Evolutionary conservation across 768 basidiomycete genomes (phyloP), one percentile per base, ranked within the genome.

Genomic region (Tulasnella sp.): DNA sequence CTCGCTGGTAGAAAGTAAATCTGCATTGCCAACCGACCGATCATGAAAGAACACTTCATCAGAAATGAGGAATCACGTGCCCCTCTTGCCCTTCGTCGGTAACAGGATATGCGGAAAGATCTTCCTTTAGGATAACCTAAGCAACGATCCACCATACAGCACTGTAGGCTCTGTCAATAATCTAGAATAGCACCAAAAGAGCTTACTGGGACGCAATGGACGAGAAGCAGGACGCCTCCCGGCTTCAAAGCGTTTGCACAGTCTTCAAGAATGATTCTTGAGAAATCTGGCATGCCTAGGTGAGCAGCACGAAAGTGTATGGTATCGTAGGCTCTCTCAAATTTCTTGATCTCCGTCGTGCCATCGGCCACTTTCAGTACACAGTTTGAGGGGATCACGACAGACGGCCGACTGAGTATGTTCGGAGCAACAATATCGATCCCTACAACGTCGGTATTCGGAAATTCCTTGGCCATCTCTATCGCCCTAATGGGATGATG

Each of bases 371-470:
- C 64, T 29, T 72, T 62, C 39, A 72, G 62, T 12, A 59, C 34
- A 36, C 71, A 72, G 36, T 63, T 63, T 37, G 62, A 26, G 8
- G 59, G 63, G 26, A 72, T 41, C 5, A 37, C 26, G 32, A 17
- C 35, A 7, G 34, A 34, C 16, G 36, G 26, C 5, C 19, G 36
- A 26, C 19, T 29, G 36, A 52, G 52, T 11, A 59, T 22, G 52
- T 29, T 63, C n/a, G 69, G 73, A 2, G 62, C 36, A 5, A 73
- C 74, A 11, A 75, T 42, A 59, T 75, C 74, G 32, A 75, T 42
- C 14, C 74, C 74, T 17, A 72, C n/a, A 14, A 75, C 72, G 16
- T 75, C 74, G 11, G 72, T 72, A 42, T 73, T 59, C 17, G 74
- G 72, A 40, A 73, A 75, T 34, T 73, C 47, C 32, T 62, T 32